These are phyloP conservation scores for Aspergillus panamensis DNA, from an alignment of 495 filamentous ascomycete species.

Conservation along the genomic window DNA sequence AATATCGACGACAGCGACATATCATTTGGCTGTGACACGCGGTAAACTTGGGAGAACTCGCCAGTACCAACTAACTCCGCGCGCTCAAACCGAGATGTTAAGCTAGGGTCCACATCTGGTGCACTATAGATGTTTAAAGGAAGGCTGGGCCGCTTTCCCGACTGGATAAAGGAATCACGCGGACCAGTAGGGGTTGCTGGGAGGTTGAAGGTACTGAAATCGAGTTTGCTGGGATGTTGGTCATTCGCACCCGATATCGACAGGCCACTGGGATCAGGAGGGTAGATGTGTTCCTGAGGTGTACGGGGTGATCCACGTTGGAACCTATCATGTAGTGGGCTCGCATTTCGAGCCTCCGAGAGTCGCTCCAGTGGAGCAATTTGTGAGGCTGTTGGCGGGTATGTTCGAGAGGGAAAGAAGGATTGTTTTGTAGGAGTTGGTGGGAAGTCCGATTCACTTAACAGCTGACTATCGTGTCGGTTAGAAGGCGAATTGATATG, in stretches of 20 bases:
- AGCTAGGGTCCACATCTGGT: slow-evolving; percentile 64
- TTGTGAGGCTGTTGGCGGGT: slow-evolving; percentile 41
- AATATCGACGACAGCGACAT: slow-evolving; percentile 44
- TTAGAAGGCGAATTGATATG: slow-evolving; percentile 54
- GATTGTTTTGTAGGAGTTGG: slow-evolving; percentile 88
- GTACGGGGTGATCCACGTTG: slow-evolving; percentile 69
- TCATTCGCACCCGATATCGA: slow-evolving; percentile 65
- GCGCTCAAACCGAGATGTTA: slow-evolving; percentile 70
- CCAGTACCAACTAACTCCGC: slow-evolving; percentile 77
- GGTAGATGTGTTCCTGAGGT: slow-evolving; percentile 67
- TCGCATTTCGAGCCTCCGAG: slow-evolving; percentile 34
- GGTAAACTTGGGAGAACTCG: slow-evolving; percentile 90
- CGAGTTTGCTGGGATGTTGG: slow-evolving; percentile 38
- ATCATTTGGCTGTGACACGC: slow-evolving; percentile 56
- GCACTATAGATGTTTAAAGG: slow-evolving; percentile 55
- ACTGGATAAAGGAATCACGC: slow-evolving; percentile 54
- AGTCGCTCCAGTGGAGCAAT: slow-evolving; percentile 39
- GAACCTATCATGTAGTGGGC: slow-evolving; percentile 37
- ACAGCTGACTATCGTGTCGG: slow-evolving; percentile 55
- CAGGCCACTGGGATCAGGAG: slow-evolving; percentile 76
- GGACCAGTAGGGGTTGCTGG: slow-evolving; percentile 79
- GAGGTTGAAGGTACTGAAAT: slow-evolving; percentile 46
- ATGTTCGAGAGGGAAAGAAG: slow-evolving; percentile 44
- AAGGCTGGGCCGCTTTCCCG: slow-evolving; percentile 46
- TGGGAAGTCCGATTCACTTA: slow-evolving; percentile 71